Base-by-base conservation (phyloP, 176 grass and related monocot species). In the Aegilops longissima region DNA sequence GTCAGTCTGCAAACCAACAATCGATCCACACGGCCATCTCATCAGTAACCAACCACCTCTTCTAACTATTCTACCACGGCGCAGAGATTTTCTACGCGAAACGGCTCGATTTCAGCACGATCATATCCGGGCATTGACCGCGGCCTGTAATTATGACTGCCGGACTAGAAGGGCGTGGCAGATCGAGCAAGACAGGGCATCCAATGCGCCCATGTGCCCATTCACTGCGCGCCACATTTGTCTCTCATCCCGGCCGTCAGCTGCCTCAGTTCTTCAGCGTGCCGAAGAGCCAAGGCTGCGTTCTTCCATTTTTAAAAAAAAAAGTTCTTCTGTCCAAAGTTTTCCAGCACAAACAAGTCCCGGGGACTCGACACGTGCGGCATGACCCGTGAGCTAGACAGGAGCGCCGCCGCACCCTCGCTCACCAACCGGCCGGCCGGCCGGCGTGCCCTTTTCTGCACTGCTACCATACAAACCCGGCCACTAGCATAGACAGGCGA, bases 1-100 rank as follows among this genome's bases (percentile, higher is more conserved):
- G 91, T 98, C 95, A 67, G 95, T 76, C 95, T 81, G 79, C 56
- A 10, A 34, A 34, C 33, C 33, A 34, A 34, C 33, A 34, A 34
- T 4, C 33, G 33, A 34, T 34, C 33, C 3, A 36, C 49, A 51
- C 13, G 47, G 13, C 4, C 4, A 51, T 17, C 49, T 6, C 49
- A 17, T 52, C 49, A 52, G 49, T 16, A 52, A 44, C 38, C 38
- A 39, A 5, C 5, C 51, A 7, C 51, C 16, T 7, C 51, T 17
- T 18, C 51, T 54, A 51, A 16, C 47, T 54, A 17, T 54, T 18
- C 51, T 18, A 54, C 14, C 16, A 54, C 51, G 51, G 51, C 51
- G 51, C 51, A 7, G 1, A 54, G 51, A 52, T 54, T 54, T 54
- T 54, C 10, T 54, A 54, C 51, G 0, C 16, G 51, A 54, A 54